Evolutionary conservation across 441 rosid genomes (phyloP).

Genomic region (Cnidoscolus chayamansa): DNA sequence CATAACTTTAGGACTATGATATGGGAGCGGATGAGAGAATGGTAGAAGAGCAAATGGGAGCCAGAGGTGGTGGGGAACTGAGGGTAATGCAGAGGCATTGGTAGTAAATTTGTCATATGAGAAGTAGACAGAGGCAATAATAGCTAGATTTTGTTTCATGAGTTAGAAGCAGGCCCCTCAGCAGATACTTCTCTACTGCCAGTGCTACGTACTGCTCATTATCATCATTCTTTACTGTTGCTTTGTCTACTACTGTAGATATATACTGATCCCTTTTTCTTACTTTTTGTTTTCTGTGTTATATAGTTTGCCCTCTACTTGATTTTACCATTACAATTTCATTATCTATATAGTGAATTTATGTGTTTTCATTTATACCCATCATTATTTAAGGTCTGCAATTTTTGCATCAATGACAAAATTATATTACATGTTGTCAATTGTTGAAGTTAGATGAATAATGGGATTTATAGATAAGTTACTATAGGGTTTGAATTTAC

Average conservation of each 20-base stretch:
- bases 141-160: constrained; percentile 41
- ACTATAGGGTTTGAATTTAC: background rate
- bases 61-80: constrained; percentile 24
- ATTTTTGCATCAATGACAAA: no score
- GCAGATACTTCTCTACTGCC: constrained; percentile 15
- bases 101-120: constrained; percentile 38
- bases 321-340: background rate
- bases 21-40: background rate
- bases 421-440: no score
- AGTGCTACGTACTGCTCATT: constrained; percentile 8
- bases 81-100: constrained; percentile 32
- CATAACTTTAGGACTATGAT: no score
- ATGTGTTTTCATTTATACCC: no score
- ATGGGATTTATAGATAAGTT: no score
- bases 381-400: no score
- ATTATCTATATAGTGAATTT: no score
- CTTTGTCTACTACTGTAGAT: background rate
- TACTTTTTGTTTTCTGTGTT: background rate
- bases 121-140: constrained; percentile 47
- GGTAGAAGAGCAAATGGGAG: constrained; percentile 17
- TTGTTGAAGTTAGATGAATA: no score
- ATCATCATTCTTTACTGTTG: constrained; percentile 25
- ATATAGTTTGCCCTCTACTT: background rate
- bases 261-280: background rate
- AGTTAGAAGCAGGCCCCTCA: constrained; percentile 29